Evolutionary conservation across 768 basidiomycete genomes (phyloP).

Genomic region (Mycena chlorophos): DNA sequence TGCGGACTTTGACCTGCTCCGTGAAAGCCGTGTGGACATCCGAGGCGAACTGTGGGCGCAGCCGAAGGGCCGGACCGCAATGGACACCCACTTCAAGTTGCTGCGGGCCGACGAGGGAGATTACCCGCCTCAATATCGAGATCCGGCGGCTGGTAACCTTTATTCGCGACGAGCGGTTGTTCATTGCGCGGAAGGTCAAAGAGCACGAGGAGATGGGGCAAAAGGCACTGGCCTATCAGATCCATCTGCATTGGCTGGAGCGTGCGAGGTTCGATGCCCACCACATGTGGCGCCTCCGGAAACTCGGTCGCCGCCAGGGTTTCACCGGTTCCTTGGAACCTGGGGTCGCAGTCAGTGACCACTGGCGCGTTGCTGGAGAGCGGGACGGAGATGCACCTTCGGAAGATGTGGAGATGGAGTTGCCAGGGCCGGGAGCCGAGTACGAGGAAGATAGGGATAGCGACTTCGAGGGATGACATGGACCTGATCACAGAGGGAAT

Average conservation of each 20-base stretch:
- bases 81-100: slow-evolving; percentile 14
- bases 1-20: slow-evolving; percentile 23
- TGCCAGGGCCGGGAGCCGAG: not conserved
- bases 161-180: slow-evolving; percentile 11
- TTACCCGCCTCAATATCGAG: slow-evolving; percentile 20
- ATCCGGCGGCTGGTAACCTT: slow-evolving; percentile 12
- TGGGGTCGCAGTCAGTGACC: not conserved
- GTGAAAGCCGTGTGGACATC: slow-evolving; percentile 17
- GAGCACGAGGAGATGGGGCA: not conserved
- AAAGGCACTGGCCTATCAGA: not conserved
- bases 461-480: not conserved
- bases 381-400: not conserved
- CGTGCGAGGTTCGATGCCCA: not conserved
- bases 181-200: not conserved
- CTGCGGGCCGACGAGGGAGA: slow-evolving; percentile 22
- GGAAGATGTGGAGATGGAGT: not conserved
- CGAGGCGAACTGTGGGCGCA: slow-evolving; percentile 17
- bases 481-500: not conserved
- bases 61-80: slow-evolving; percentile 9
- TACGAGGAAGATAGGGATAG: not conserved
- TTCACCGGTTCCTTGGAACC: not conserved
- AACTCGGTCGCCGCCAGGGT: not conserved
- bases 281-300: not conserved
- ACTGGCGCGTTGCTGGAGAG: not conserved
- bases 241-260: not conserved